Percentiles rank a stretch among this genome's conserved stretches.
These are phyloP conservation scores for Desmodesmus armatus DNA, from an alignment of 139 green algal species.

Conservation along the genomic window DNA sequence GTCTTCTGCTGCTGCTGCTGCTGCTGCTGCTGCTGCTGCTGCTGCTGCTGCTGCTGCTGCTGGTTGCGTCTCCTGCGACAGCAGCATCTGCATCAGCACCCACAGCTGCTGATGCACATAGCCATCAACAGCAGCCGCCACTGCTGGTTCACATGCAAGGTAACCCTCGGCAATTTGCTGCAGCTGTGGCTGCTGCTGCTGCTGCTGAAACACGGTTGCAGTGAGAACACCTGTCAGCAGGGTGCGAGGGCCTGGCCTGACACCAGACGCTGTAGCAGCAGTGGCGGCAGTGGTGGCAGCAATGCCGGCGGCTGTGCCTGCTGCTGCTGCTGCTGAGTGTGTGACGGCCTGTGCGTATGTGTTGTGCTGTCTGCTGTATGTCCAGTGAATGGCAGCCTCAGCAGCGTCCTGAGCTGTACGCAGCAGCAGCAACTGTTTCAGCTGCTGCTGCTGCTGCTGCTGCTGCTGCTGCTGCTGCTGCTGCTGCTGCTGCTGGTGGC, in stretches of 20 bases:
- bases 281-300: too few relatives aligned
- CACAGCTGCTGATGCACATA: not conserved
- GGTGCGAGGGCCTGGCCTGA: not conserved
- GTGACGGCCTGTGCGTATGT: not conserved
- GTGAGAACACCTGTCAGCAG: too few relatives aligned
- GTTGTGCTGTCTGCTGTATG: not conserved
- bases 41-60: not conserved
- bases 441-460: not conserved
- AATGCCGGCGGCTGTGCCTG: not conserved
- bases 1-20: too few relatives aligned
- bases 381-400: too few relatives aligned
- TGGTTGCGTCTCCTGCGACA: not conserved
- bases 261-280: not conserved
- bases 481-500: not conserved
- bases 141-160: too few relatives aligned
- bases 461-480: slow-evolving; percentile 11
- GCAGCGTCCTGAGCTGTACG: not conserved
- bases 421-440: not conserved
- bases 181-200: not conserved
- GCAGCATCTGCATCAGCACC: not conserved
- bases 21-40: slow-evolving; percentile 3
- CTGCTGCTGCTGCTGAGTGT: not conserved
- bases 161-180: not conserved
- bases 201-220: not conserved
- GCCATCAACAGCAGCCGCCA: not conserved